These are phyloP conservation scores for Aschersonia sp. DNA, from an alignment of 2,329 filamentous ascomycete genomes.

Conservation along the genomic window DNA sequence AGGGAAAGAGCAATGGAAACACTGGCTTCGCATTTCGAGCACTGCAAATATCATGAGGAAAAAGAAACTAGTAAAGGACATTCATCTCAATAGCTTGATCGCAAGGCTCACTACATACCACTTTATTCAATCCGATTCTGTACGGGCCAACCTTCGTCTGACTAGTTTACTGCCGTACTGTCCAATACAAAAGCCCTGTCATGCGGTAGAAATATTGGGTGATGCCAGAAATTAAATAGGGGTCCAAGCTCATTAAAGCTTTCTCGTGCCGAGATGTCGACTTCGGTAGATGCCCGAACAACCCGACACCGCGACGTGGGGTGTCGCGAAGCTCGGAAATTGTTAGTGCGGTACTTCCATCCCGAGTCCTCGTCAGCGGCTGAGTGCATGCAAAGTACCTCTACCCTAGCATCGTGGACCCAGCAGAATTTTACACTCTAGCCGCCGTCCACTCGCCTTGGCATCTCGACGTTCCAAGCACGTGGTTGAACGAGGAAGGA, in stretches of 20 bases:
- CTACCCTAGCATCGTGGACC: conserved; percentile 15
- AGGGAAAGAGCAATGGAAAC: too few relatives aligned
- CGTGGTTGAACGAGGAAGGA: too few relatives aligned
- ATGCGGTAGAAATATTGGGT: not conserved
- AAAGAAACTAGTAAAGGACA: too few relatives aligned
- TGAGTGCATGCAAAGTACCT: conserved; percentile 13
- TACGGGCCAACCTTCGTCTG: too few relatives aligned
- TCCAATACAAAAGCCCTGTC: not conserved
- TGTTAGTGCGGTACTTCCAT: conserved; percentile 23
- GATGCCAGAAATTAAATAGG: not conserved
- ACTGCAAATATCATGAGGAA: too few relatives aligned
- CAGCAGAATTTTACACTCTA: not conserved
- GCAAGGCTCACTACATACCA: too few relatives aligned
- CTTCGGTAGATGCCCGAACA: not conserved
- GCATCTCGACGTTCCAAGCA: too few relatives aligned
- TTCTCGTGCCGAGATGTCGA: not conserved
- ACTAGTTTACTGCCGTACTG: too few relatives aligned
- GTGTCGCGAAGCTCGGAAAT: conserved; percentile 13
- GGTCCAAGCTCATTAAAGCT: conserved; percentile 1
- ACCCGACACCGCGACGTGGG: not conserved
- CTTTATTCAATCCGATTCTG: too few relatives aligned
- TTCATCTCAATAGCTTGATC: too few relatives aligned
- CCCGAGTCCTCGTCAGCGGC: conserved; percentile 8
- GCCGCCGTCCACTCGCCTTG: too few relatives aligned
- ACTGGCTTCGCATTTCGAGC: too few relatives aligned